Conservation (phyloP, 257 asterid species). For the Parsonsia alboflavescens region DNA sequence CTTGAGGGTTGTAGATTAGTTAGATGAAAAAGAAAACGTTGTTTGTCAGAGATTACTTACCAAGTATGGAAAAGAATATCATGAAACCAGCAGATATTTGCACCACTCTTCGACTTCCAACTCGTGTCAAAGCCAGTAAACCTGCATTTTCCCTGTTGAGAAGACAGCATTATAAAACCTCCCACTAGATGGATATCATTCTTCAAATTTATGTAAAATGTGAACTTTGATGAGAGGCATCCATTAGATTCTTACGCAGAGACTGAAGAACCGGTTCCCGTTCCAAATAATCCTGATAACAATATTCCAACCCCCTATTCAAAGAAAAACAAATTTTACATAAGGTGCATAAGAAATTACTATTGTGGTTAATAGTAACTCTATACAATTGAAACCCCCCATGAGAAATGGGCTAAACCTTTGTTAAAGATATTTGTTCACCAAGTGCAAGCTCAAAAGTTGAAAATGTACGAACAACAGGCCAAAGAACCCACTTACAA, state of each 20-base stretch:
- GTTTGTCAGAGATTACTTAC: slow-evolving; percentile 23
- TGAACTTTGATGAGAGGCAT: neutral
- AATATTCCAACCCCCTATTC: slow-evolving; percentile 78
- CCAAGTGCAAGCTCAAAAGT: neutral
- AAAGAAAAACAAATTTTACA: neutral
- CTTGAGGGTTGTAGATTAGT: neutral
- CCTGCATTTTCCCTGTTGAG: slow-evolving; percentile 85
- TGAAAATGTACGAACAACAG: neutral
- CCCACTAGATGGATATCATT: neutral
- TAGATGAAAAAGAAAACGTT: neutral
- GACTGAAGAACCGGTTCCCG: slow-evolving; percentile 86
- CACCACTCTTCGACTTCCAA: slow-evolving; percentile 90
- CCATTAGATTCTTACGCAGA: slow-evolving; percentile 55
- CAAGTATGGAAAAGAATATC: slow-evolving; percentile 92
- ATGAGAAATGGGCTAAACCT: too few relatives aligned
- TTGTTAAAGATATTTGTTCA: neutral
- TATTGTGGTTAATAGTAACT: neutral
- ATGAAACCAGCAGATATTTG: slow-evolving; percentile 95
- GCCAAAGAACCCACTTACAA: neutral
- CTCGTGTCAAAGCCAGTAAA: slow-evolving; percentile 74
- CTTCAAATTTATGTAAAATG: slow-evolving; percentile 18
- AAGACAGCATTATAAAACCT: neutral
- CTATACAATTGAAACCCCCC: neutral
- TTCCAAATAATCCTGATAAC: slow-evolving; percentile 79
- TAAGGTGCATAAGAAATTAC: neutral